Conservation (phyloP, 768 basidiomycete species). For the Leucogyrophana mollusca region DNA sequence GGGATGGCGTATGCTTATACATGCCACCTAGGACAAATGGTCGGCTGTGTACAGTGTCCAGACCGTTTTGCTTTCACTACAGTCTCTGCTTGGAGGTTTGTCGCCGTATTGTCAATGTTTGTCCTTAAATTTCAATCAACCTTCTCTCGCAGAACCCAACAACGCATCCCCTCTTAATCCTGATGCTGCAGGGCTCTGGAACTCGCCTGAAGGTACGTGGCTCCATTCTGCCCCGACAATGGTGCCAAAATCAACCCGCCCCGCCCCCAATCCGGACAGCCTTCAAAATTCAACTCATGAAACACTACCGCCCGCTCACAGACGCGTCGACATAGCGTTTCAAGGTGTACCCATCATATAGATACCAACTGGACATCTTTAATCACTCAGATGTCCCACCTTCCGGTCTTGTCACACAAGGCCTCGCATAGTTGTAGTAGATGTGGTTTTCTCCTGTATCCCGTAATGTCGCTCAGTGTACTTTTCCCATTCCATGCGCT, state of each 20-base stretch:
- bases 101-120: conserved; percentile 6
- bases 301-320: conserved; percentile 59
- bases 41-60: conserved; percentile 91
- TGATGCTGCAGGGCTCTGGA: conserved; percentile 85
- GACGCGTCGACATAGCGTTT: conserved; percentile 33
- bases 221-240: neutral
- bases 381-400: too few relatives aligned
- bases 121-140: conserved; percentile 1
- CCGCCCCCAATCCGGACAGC: conserved; percentile 36
- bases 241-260: neutral
- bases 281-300: conserved; percentile 73
- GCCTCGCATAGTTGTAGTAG: conserved; percentile 9
- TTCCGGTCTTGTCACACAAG: too few relatives aligned
- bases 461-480: too few relatives aligned
- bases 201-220: conserved; percentile 56
- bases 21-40: conserved; percentile 74
- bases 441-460: conserved; percentile 5
- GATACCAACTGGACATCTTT: too few relatives aligned
- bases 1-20: conserved; percentile 5
- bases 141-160: conserved; percentile 68
- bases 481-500: too few relatives aligned
- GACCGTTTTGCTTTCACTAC: conserved; percentile 83
- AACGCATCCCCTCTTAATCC: conserved; percentile 88
- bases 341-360: neutral
- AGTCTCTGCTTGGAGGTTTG: conserved; percentile 84